Conservation (phyloP, 495 filamentous ascomycete species). For the Lasiosphaeria miniovina region DNA sequence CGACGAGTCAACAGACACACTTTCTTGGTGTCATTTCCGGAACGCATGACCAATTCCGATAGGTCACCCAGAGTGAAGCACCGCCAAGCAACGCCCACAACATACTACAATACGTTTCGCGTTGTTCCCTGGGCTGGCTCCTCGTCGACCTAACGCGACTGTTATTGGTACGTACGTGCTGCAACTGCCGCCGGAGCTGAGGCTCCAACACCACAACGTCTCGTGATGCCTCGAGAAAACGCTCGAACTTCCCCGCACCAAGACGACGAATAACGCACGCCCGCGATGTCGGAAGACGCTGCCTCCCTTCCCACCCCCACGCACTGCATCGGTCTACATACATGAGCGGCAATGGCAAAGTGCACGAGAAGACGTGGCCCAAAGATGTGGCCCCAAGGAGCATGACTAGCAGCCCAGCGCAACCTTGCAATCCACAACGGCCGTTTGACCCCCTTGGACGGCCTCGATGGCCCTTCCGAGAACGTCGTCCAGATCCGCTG, state of each 20-base stretch:
- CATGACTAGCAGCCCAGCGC: conserved; percentile 32
- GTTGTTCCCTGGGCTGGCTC: too few relatives aligned
- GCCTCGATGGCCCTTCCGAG: conserved; percentile 65
- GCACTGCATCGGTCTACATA: background rate
- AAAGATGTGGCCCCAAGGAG: background rate
- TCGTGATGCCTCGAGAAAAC: background rate
- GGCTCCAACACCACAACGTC: background rate
- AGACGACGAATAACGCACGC: background rate
- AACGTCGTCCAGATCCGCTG: conserved; percentile 56
- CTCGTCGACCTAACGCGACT: too few relatives aligned
- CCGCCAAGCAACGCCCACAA: too few relatives aligned
- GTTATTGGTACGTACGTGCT: too few relatives aligned
- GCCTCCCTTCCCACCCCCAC: background rate
- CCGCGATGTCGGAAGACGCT: background rate
- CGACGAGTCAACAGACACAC: too few relatives aligned
- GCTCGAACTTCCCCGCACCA: conserved; percentile 1
- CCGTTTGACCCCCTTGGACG: conserved; percentile 63
- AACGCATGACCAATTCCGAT: too few relatives aligned
- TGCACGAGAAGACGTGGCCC: background rate
- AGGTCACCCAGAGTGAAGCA: too few relatives aligned
- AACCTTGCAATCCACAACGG: conserved; percentile 60
- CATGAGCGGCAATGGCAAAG: background rate
- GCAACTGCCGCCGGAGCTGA: too few relatives aligned
- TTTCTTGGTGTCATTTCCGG: too few relatives aligned
- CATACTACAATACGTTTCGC: too few relatives aligned